A percentile compares a stretch with the other conserved stretches of the same genome.
Conservation (phyloP, 257 asterid species). For the Jacaranda mimosifolia region DNA sequence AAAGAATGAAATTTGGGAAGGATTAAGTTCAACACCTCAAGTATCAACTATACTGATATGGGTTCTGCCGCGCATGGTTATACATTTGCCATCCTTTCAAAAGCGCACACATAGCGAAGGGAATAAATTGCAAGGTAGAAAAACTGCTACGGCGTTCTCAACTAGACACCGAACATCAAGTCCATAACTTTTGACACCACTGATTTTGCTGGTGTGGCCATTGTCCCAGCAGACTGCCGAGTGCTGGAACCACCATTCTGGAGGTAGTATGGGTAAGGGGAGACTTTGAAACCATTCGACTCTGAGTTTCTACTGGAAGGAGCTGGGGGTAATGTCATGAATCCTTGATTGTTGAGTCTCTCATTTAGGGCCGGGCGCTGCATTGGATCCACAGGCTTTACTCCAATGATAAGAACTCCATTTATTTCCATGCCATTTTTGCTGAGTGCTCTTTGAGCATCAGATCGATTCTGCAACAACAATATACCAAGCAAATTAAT, state of each 20-base stretch:
- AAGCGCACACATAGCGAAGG: background rate
- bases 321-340: conserved; percentile 74
- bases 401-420: conserved; percentile 92
- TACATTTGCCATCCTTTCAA: conserved; percentile 27
- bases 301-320: conserved; percentile 60
- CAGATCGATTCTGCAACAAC: conserved; percentile 73
- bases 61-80: conserved; percentile 16
- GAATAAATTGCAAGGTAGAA: background rate
- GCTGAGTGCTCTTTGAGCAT: conserved; percentile 89
- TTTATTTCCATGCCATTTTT: conserved; percentile 85
- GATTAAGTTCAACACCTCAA: conserved; percentile 13
- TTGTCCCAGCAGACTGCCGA: conserved; percentile 66
- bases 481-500: conserved; percentile 14
- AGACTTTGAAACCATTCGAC: conserved; percentile 57
- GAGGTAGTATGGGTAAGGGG: conserved; percentile 65
- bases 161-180: conserved; percentile 89
- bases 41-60: background rate
- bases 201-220: conserved; percentile 92
- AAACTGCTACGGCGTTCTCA: background rate
- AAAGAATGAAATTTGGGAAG: background rate
- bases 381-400: conserved; percentile 85
- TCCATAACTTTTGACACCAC: conserved; percentile 88
- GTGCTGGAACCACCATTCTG: conserved; percentile 65
- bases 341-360: conserved; percentile 78
- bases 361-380: conserved; percentile 79